Evolutionary conservation across 2,329 filamentous ascomycete genomes (phyloP).

Genomic region (Nemania bipapillata): DNA sequence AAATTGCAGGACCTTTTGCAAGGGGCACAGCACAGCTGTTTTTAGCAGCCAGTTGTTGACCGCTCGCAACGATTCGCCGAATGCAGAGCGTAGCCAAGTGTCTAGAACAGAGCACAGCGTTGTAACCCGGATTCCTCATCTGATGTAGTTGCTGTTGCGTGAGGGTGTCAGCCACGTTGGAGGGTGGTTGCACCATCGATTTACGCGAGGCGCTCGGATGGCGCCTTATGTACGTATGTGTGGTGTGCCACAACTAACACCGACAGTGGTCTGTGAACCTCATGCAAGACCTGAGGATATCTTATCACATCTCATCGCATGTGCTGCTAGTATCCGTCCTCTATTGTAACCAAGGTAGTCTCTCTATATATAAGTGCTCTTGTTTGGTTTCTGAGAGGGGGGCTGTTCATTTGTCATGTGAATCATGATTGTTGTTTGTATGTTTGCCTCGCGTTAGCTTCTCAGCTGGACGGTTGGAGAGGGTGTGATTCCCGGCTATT

Average conservation of each 20-base stretch:
- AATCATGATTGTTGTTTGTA: not conserved
- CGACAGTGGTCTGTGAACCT: too few relatives aligned
- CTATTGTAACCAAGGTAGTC: conserved; percentile 8
- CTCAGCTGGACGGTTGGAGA: conserved; percentile 31
- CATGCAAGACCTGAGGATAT: not conserved
- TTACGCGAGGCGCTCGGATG: conserved; percentile 7
- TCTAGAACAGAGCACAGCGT: conserved; percentile 34
- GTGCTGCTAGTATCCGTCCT: conserved; percentile 39
- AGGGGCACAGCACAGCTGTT: conserved; percentile 25
- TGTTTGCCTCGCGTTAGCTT: conserved; percentile 32
- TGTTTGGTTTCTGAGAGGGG: not conserved
- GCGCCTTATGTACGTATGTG: conserved; percentile 3
- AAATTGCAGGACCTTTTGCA: conserved; percentile 22
- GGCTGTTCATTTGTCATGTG: not conserved
- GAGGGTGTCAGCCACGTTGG: conserved; percentile 25
- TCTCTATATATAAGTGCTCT: conserved; percentile 5
- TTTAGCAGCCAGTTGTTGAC: conserved; percentile 23
- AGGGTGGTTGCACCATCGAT: conserved; percentile 21
- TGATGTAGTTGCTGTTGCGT: conserved; percentile 10
- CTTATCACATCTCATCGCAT: conserved; percentile 9
- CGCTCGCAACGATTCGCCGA: conserved; percentile 22
- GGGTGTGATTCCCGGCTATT: conserved; percentile 46
- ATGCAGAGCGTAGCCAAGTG: conserved; percentile 33
- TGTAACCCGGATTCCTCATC: conserved; percentile 22
- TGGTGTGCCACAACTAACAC: too few relatives aligned